These are phyloP conservation scores for Scheffersomyces illinoinensis DNA, from an alignment of 1,139 yeast genomes.

Conservation along the genomic window DNA sequence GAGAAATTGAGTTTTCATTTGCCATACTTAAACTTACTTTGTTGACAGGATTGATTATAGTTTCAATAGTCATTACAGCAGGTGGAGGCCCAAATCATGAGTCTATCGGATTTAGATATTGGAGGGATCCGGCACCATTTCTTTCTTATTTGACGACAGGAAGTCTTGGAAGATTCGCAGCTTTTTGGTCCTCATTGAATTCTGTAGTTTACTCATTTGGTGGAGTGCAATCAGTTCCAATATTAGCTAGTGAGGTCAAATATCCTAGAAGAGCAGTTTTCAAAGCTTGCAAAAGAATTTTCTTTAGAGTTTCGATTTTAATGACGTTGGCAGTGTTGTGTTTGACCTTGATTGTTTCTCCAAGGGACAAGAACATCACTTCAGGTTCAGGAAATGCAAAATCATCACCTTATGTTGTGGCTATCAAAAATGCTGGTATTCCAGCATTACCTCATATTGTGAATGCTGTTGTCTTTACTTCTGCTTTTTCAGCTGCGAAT, in stretches of 20 bases:
- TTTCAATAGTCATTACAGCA: constrained; percentile 28
- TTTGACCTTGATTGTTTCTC: constrained; percentile 49
- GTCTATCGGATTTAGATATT: constrained; percentile 29
- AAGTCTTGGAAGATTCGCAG: constrained; percentile 25
- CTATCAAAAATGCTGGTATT: constrained; percentile 51
- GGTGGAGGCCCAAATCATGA: constrained; percentile 31
- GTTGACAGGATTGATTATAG: constrained; percentile 25
- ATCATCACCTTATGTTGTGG: constrained; percentile 57
- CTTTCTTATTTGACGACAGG: constrained; percentile 17
- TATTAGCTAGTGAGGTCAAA: constrained; percentile 50
- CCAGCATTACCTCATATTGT: constrained; percentile 49
- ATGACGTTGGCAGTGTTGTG: constrained; percentile 43
- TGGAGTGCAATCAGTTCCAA: constrained; percentile 39
- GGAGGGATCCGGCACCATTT: constrained; percentile 30
- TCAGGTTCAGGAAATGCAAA: constrained; percentile 47
- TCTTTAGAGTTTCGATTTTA: constrained; percentile 47
- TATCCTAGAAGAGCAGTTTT: constrained; percentile 50
- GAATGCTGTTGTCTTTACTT: constrained; percentile 50
- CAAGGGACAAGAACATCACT: constrained; percentile 39
- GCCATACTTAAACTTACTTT: constrained; percentile 28
- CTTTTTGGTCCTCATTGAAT: constrained; percentile 28
- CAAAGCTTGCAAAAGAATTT: constrained; percentile 46
- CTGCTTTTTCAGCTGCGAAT: constrained; percentile 58
- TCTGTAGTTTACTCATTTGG: constrained; percentile 34
- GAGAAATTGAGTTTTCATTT: constrained; percentile 34